These are phyloP conservation scores for Lecanoromycetidae sp. DNA, from an alignment of 2,329 filamentous ascomycete genomes.

Conservation along the genomic window DNA sequence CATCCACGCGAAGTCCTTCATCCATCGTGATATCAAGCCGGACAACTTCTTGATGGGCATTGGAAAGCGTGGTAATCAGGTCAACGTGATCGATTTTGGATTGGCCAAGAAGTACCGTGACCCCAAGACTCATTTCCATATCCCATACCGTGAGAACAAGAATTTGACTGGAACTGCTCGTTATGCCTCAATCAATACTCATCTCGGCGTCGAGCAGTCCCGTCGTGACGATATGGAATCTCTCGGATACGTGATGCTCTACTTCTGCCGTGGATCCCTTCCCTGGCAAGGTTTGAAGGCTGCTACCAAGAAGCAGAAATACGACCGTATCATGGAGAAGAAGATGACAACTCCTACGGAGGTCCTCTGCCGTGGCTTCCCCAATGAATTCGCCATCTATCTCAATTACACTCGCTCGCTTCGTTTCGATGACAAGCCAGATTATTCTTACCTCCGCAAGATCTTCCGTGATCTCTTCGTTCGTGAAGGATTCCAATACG, in stretches of 20 bases:
- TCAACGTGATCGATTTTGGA: slow-evolving; percentile 98
- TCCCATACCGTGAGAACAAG: slow-evolving; percentile 99
- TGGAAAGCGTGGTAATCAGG: slow-evolving; percentile 96
- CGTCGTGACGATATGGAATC: slow-evolving; percentile 99
- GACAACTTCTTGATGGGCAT: slow-evolving; percentile 99
- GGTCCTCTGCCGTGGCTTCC: slow-evolving; percentile 96
- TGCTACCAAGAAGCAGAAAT: slow-evolving; percentile 99
- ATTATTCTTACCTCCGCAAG: slow-evolving; percentile 99
- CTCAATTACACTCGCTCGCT: slow-evolving; percentile 98
- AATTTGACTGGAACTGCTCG: slow-evolving; percentile 97
- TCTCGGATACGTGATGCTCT: slow-evolving; percentile 97
- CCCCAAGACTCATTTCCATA: slow-evolving; percentile 99
- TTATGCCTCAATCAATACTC: slow-evolving; percentile 98
- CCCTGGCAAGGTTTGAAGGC: slow-evolving; percentile 98
- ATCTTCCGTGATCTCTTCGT: slow-evolving; percentile 99
- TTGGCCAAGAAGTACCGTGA: slow-evolving; percentile 99
- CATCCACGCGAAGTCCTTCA: slow-evolving; percentile 98
- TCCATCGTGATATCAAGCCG: slow-evolving; percentile 98
- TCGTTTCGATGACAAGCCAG: slow-evolving; percentile 98
- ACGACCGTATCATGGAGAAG: slow-evolving; percentile 99
- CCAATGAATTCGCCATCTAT: slow-evolving; percentile 99
- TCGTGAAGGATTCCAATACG: slow-evolving; percentile 97
- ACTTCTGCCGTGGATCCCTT: slow-evolving; percentile 97
- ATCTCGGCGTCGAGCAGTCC: slow-evolving; percentile 89
- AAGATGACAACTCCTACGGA: slow-evolving; percentile 99